Evolutionary conservation across 257 asterid species (phyloP).

Genomic region (Henckelia pumila): DNA sequence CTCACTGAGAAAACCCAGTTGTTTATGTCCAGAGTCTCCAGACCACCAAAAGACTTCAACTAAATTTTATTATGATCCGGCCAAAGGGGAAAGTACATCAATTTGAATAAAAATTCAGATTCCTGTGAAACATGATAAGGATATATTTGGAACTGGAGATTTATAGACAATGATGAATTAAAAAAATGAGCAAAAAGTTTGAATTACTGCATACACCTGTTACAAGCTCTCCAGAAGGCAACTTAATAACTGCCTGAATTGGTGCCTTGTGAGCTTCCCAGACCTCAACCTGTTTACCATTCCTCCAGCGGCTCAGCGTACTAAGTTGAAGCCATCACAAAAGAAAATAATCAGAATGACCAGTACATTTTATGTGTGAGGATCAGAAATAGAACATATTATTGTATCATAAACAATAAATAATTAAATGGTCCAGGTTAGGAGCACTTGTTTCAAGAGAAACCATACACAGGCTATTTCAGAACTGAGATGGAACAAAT

Average conservation of each 20-base stretch:
- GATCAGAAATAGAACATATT: conserved; percentile 1
- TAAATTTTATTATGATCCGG: not conserved
- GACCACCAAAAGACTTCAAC: not conserved
- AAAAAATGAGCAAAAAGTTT: conserved; percentile 19
- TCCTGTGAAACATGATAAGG: not conserved
- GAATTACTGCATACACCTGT: conserved; percentile 50
- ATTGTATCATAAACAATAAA: not conserved
- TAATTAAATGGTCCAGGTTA: not conserved
- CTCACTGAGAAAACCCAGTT: not conserved
- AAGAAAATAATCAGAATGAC: conserved; percentile 22
- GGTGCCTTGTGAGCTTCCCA: conserved; percentile 90
- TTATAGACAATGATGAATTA: not conserved
- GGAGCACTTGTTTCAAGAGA: not conserved
- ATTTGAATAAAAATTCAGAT: not conserved
- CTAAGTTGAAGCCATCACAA: conserved; percentile 35
- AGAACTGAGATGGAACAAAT: not conserved
- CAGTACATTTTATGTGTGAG: not conserved
- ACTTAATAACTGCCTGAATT: conserved; percentile 71
- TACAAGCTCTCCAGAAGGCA: conserved; percentile 90
- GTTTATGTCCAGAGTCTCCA: not conserved
- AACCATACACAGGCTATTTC: not conserved
- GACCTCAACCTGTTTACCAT: conserved; percentile 66
- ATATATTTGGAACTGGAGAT: conserved; percentile 1
- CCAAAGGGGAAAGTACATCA: not conserved
- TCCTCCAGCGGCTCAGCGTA: conserved; percentile 90